phyloP scores from a whole-genome alignment of 225 moss, liverwort and hornwort species.

The Physcomitrium patens region DNA sequence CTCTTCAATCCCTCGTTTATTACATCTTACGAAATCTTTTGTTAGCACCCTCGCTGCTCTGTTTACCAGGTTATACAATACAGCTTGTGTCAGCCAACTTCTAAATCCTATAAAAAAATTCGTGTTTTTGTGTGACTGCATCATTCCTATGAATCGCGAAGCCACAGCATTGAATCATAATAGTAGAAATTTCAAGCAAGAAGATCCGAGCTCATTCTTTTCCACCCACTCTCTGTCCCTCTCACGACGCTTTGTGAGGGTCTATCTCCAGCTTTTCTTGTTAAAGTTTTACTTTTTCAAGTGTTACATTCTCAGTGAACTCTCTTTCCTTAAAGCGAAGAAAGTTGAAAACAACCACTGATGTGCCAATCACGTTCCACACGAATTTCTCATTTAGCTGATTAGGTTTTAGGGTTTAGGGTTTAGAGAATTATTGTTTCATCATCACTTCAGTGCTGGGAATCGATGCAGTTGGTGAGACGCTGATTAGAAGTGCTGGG shows the following conservation, averaged over 20 bases:
- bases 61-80: not conserved
- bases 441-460: not conserved
- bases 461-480: not conserved
- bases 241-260: not conserved
- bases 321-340: not conserved
- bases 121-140: too few species aligned
- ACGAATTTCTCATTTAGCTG: too few species aligned
- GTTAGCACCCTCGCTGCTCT: not conserved
- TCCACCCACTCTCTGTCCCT: not conserved
- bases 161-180: not conserved
- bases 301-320: not conserved
- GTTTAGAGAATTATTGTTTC: too few species aligned
- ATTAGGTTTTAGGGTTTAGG: too few species aligned
- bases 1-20: not conserved
- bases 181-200: conserved; percentile 6
- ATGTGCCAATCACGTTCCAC: too few species aligned
- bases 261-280: conserved; percentile 3
- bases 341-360: too few species aligned
- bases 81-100: too few species aligned
- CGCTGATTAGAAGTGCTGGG: not conserved
- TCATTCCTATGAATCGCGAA: too few species aligned
- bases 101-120: too few species aligned
- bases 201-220: conserved; percentile 11
- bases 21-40: not conserved
- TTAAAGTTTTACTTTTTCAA: not conserved